Conservation (phyloP, 768 basidiomycete genomes). For the Lentinula aciculospora region DNA sequence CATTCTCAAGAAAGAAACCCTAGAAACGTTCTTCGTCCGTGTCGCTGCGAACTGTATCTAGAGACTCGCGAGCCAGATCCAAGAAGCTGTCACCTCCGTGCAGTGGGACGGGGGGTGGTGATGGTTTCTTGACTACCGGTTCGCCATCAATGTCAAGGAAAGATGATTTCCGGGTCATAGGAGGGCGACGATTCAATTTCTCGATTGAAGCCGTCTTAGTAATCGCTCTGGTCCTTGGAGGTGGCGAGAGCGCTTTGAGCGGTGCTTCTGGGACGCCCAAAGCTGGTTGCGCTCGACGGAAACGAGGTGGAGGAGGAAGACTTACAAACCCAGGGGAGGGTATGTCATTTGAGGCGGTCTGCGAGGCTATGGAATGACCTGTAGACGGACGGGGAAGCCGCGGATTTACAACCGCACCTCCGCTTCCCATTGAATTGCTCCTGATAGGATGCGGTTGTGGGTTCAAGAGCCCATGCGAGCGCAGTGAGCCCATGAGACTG, state of each 20-base stretch:
- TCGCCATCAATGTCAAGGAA: conserved; percentile 67
- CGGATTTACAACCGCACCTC: conserved; percentile 18
- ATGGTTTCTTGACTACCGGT: conserved; percentile 20
- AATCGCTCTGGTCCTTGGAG: background rate
- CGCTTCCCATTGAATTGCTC: conserved; percentile 20
- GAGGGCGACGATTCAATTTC: conserved; percentile 37
- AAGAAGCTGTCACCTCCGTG: conserved; percentile 35
- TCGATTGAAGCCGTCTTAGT: conserved; percentile 26
- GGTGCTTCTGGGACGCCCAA: background rate
- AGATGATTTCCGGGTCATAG: conserved; percentile 62
- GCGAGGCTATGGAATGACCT: background rate
- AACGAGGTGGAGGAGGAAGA: conserved; percentile 10
- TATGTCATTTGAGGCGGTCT: background rate
- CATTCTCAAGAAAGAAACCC: background rate
- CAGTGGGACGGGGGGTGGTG: background rate
- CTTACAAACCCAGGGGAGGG: conserved; percentile 3
- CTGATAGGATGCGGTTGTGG: background rate
- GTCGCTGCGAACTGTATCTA: conserved; percentile 38
- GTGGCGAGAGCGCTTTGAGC: background rate
- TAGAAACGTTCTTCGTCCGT: conserved; percentile 10
- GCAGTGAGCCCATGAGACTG: background rate
- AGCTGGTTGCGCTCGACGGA: background rate
- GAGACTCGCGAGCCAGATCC: conserved; percentile 46
- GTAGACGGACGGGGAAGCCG: conserved; percentile 9
- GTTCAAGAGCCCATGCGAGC: background rate